A percentile compares a stretch with the other conserved stretches of the same genome.
These are phyloP conservation scores for Mycena chlorophos DNA, from an alignment of 768 basidiomycete species.

Conservation along the genomic window DNA sequence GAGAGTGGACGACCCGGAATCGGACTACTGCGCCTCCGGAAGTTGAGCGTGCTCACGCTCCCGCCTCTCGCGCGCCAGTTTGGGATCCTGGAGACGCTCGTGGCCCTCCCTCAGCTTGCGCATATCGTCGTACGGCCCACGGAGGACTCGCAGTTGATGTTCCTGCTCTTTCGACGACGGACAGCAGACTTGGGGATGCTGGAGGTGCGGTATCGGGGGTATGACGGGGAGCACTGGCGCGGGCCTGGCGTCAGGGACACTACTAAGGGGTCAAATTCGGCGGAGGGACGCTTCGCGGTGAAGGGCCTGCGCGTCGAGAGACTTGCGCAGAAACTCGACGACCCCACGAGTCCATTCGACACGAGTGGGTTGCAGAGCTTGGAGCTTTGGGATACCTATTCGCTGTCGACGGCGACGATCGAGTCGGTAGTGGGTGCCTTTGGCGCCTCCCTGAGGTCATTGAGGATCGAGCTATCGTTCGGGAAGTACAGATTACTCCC, in stretches of 20 bases:
- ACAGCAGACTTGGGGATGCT: conserved; percentile 1
- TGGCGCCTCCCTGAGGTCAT: not conserved
- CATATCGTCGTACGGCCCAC: conserved; percentile 1
- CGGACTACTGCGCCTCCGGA: not conserved
- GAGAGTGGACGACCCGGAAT: no score
- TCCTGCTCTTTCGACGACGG: conserved; percentile 4
- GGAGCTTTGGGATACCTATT: not conserved
- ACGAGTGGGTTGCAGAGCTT: not conserved
- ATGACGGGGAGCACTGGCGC: not conserved
- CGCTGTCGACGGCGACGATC: not conserved
- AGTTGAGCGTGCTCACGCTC: conserved; percentile 6
- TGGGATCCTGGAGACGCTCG: not conserved
- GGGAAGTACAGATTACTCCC: not conserved
- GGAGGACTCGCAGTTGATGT: not conserved
- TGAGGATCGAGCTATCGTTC: not conserved
- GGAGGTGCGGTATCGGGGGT: not conserved
- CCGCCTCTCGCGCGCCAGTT: not conserved
- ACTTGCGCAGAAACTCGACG: not conserved
- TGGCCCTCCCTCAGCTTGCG: not conserved
- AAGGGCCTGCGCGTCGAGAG: not conserved
- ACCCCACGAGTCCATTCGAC: not conserved
- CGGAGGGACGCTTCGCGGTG: not conserved
- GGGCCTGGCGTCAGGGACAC: not conserved
- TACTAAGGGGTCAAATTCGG: no score
- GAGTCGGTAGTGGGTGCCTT: not conserved